These are phyloP conservation scores for Onygenales sp. DNA, from an alignment of 2,329 filamentous ascomycete species.

Conservation along the genomic window DNA sequence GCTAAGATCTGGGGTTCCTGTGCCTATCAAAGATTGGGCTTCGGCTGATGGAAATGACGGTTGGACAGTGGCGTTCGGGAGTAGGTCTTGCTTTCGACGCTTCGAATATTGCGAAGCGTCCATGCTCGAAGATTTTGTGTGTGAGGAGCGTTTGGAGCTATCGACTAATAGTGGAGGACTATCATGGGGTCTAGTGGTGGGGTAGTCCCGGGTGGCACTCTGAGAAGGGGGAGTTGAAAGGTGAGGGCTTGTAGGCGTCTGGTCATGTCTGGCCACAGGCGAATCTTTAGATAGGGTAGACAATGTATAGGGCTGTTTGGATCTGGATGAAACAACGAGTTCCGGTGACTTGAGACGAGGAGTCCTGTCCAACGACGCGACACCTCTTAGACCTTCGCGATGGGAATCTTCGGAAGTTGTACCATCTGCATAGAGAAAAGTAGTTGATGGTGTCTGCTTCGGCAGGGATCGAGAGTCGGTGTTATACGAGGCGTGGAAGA, in stretches of 20 bases:
- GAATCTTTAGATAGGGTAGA: constrained; percentile 23
- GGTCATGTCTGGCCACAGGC: constrained; percentile 14
- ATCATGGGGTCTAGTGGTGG: neutral
- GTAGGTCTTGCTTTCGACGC: constrained; percentile 2
- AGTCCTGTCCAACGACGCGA: neutral
- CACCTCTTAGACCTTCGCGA: constrained; percentile 11
- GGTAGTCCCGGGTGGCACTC: constrained; percentile 3
- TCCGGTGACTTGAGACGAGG: constrained; percentile 4
- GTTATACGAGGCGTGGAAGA: constrained; percentile 67
- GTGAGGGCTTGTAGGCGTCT: constrained; percentile 18
- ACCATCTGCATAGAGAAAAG: constrained; percentile 31
- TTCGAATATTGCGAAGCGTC: constrained; percentile 9
- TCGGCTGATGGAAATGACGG: neutral
- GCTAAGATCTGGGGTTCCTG: neutral
- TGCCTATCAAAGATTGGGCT: neutral
- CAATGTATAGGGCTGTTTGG: constrained; percentile 10
- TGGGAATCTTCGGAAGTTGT: constrained; percentile 20
- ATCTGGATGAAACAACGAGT: constrained; percentile 6
- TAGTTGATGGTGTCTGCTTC: constrained; percentile 15
- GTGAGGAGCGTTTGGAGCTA: constrained; percentile 1
- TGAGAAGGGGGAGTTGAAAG: constrained; percentile 10
- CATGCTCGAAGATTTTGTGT: constrained; percentile 13
- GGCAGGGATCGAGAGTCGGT: constrained; percentile 14
- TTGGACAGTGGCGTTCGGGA: constrained; percentile 1
- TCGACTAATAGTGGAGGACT: neutral